These are phyloP conservation scores for Penicillium pulvis DNA, from an alignment of 495 filamentous ascomycete species.

Conservation along the genomic window DNA sequence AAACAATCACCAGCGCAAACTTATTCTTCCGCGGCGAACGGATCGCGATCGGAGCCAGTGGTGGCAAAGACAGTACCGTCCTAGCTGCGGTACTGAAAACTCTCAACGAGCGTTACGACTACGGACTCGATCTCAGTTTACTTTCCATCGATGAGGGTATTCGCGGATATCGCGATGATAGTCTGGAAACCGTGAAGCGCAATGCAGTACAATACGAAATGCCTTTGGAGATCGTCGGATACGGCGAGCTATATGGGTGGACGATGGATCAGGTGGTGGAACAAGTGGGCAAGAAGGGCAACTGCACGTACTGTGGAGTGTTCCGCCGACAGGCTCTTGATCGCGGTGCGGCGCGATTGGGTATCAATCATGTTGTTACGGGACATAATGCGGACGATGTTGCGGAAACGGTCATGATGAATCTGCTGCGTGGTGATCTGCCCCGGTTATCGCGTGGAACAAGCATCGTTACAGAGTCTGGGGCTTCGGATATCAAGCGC, in stretches of 20 bases:
- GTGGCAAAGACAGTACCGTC: constrained; percentile 97
- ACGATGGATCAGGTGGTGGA: constrained; percentile 98
- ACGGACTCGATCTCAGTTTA: constrained; percentile 82
- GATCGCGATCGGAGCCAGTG: constrained; percentile 93
- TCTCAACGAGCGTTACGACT: constrained; percentile 84
- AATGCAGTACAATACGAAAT: constrained; percentile 90
- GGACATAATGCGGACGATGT: constrained; percentile 98
- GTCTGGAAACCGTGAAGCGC: constrained; percentile 91
- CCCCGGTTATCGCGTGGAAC: constrained; percentile 85
- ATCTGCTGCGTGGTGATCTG: constrained; percentile 86
- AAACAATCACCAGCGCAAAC: constrained; percentile 76
- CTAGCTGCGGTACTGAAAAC: constrained; percentile 94
- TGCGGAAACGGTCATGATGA: constrained; percentile 99
- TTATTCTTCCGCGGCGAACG: constrained; percentile 85
- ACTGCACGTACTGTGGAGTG: constrained; percentile 98
- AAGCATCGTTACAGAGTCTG: constrained; percentile 83
- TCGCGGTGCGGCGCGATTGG: constrained; percentile 82
- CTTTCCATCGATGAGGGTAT: constrained; percentile 97
- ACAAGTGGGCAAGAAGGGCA: constrained; percentile 96
- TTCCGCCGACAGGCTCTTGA: constrained; percentile 94
- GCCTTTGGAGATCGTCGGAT: constrained; percentile 87
- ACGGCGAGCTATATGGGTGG: constrained; percentile 95
- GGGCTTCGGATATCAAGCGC: constrained; percentile 76
- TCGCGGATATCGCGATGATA: constrained; percentile 94
- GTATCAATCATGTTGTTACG: constrained; percentile 92